A percentile compares a stretch with the other conserved stretches of the same genome.
Conservation (phyloP, 2,329 filamentous ascomycete species). For the Akanthomyces dipterigenus region DNA sequence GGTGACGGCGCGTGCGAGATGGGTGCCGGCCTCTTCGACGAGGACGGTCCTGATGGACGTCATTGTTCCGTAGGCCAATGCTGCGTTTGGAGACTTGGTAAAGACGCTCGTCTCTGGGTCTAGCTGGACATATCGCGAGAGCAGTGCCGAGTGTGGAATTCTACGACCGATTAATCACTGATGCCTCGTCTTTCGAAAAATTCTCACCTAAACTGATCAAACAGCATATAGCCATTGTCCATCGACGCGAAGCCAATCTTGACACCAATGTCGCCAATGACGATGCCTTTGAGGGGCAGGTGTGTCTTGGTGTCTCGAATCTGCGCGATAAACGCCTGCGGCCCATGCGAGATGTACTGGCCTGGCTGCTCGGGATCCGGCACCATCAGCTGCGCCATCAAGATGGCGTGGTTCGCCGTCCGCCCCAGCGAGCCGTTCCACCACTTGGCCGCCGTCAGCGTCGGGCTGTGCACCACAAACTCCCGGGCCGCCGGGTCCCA, state of each 20-base stretch:
- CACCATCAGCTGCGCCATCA: slow-evolving; percentile 71
- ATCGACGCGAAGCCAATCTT: slow-evolving; percentile 77
- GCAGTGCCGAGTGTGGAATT: slow-evolving; percentile 66
- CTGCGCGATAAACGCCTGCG: slow-evolving; percentile 72
- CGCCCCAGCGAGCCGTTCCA: slow-evolving; percentile 76
- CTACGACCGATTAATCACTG: slow-evolving; percentile 26
- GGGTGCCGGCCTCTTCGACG: slow-evolving; percentile 64
- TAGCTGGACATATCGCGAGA: slow-evolving; percentile 63
- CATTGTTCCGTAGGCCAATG: slow-evolving; percentile 67
- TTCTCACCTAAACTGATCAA: slow-evolving; percentile 56
- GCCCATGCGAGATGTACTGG: slow-evolving; percentile 45
- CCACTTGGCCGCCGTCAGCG: slow-evolving; percentile 73
- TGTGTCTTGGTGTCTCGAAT: slow-evolving; percentile 66
- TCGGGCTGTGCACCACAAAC: slow-evolving; percentile 67
- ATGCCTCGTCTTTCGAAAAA: not conserved
- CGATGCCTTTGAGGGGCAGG: slow-evolving; percentile 59
- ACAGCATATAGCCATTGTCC: slow-evolving; percentile 74
- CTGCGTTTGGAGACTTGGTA: slow-evolving; percentile 56
- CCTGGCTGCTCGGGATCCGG: slow-evolving; percentile 43
- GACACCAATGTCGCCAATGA: slow-evolving; percentile 74
- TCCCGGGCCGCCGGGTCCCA: slow-evolving; percentile 70
- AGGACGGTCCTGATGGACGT: slow-evolving; percentile 70
- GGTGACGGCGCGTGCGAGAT: slow-evolving; percentile 68
- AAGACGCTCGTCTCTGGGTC: slow-evolving; percentile 64
- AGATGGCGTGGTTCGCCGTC: slow-evolving; percentile 69